These are phyloP conservation scores for Melocanna baccifera DNA, from an alignment of 176 grass and related monocot genomes.

Conservation along the genomic window DNA sequence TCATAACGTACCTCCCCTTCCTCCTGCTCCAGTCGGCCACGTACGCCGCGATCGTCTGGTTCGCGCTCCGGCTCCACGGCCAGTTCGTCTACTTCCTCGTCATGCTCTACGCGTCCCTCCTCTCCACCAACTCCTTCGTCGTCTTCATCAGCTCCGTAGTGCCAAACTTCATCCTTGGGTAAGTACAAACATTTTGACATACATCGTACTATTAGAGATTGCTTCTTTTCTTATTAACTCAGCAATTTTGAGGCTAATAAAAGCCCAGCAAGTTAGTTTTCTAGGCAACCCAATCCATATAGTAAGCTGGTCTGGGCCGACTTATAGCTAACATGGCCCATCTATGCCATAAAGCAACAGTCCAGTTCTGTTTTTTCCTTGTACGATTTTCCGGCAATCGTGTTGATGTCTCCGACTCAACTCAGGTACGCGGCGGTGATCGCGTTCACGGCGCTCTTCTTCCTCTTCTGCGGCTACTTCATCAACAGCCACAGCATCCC, in stretches of 20 bases:
- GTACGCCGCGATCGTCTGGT: constrained; percentile 56
- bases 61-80: constrained; percentile 42
- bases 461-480: constrained; percentile 67
- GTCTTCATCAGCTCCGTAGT: constrained; percentile 71
- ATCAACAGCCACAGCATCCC: constrained; percentile 54
- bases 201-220: not conserved
- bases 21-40: constrained; percentile 53
- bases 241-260: not conserved
- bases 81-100: constrained; percentile 62
- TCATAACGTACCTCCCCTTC: constrained; percentile 57
- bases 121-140: constrained; percentile 71
- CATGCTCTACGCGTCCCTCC: constrained; percentile 59
- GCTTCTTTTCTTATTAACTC: too few species aligned
- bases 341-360: not conserved
- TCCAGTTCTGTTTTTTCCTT: not conserved
- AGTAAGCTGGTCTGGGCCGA: not conserved
- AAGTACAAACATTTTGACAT: not conserved
- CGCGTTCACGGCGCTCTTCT: constrained; percentile 77
- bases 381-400: not conserved
- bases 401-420: not conserved
- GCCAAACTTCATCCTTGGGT: constrained; percentile 66
- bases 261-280: not conserved
- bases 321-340: not conserved
- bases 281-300: not conserved
- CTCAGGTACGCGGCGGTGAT: constrained; percentile 60